These are phyloP conservation scores for Epicoccum nigrum DNA, from an alignment of 2,329 filamentous ascomycete genomes.

Conservation along the genomic window DNA sequence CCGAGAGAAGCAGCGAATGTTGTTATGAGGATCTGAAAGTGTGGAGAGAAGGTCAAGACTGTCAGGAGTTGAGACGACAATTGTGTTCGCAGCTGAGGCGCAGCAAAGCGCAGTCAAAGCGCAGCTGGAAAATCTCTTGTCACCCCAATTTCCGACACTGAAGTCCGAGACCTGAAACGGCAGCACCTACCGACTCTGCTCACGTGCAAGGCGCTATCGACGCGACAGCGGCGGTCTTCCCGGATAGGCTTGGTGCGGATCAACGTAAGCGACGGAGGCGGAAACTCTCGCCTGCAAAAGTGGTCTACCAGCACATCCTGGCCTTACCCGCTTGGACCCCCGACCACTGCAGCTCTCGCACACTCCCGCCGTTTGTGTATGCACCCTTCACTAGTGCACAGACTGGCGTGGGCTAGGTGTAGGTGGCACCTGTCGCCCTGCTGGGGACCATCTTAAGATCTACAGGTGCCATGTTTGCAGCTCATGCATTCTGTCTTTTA, in stretches of 20 bases:
- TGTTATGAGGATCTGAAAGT: not conserved
- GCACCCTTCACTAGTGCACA: slow-evolving; percentile 24
- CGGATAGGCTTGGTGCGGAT: not conserved
- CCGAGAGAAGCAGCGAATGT: slow-evolving; percentile 1
- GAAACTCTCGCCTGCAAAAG: slow-evolving; percentile 18
- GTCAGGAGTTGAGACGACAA: slow-evolving; percentile 5
- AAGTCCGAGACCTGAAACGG: slow-evolving; percentile 17
- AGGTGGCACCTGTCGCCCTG: slow-evolving; percentile 31
- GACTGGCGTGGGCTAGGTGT: slow-evolving; percentile 27
- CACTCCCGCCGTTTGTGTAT: slow-evolving; percentile 23
- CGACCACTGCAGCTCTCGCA: slow-evolving; percentile 25
- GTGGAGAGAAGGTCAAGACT: not conserved
- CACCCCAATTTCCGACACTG: slow-evolving; percentile 16
- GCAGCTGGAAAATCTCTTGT: slow-evolving; percentile 13
- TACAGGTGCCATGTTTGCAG: slow-evolving; percentile 29
- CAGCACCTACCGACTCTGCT: slow-evolving; percentile 10
- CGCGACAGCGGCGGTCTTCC: slow-evolving; percentile 8
- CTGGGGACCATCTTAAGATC: slow-evolving; percentile 31
- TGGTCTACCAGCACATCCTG: slow-evolving; percentile 20
- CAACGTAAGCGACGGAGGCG: slow-evolving; percentile 6
- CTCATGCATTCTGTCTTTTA: slow-evolving; percentile 28
- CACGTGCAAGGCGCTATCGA: slow-evolving; percentile 17
- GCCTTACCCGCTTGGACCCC: slow-evolving; percentile 27
- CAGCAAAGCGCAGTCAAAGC: slow-evolving; percentile 11
- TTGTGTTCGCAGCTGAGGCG: slow-evolving; percentile 12